Percentiles rank a stretch among this genome's conserved stretches.
Evolutionary conservation across 1,139 yeast genomes (phyloP).

Genomic region (Geotrichum phurueaensis): DNA sequence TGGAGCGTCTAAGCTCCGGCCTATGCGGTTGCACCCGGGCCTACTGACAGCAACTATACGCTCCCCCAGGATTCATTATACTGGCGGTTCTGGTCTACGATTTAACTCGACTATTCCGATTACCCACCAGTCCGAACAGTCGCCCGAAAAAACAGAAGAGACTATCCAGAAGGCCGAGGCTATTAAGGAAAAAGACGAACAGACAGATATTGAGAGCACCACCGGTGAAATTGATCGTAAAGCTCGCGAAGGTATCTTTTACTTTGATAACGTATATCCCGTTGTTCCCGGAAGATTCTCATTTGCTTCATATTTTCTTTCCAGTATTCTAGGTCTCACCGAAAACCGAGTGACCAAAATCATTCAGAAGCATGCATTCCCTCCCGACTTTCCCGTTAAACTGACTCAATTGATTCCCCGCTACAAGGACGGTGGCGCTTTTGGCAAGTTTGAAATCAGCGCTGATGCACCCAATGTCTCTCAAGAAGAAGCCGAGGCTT

Average conservation of each 20-base stretch:
- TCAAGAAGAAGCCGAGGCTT: constrained; percentile 25
- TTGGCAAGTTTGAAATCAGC: constrained; percentile 54
- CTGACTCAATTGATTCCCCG: constrained; percentile 55
- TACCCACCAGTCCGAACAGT: background rate
- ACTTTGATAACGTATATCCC: constrained; percentile 34
- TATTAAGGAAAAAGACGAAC: constrained; percentile 42
- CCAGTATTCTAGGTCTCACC: constrained; percentile 12
- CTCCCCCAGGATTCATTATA: background rate
- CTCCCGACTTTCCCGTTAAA: constrained; percentile 39
- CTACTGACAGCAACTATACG: background rate
- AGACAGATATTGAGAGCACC: constrained; percentile 41
- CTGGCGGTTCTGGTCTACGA: background rate
- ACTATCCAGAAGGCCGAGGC: constrained; percentile 16
- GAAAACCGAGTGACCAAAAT: constrained; percentile 35
- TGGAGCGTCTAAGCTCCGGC: background rate
- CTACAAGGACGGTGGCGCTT: constrained; percentile 88
- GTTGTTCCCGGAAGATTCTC: constrained; percentile 32
- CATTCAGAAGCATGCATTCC: constrained; percentile 40
- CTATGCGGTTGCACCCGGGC: background rate
- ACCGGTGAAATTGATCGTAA: constrained; percentile 56
- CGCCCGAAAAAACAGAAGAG: background rate
- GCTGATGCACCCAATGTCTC: constrained; percentile 20
- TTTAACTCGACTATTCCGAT: background rate
- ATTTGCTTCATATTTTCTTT: constrained; percentile 28
- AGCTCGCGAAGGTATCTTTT: constrained; percentile 46